Evolutionary conservation across 441 rosid genomes (phyloP), one percentile per base, ranked within the genome.

Genomic region (Omphalea diandra): DNA sequence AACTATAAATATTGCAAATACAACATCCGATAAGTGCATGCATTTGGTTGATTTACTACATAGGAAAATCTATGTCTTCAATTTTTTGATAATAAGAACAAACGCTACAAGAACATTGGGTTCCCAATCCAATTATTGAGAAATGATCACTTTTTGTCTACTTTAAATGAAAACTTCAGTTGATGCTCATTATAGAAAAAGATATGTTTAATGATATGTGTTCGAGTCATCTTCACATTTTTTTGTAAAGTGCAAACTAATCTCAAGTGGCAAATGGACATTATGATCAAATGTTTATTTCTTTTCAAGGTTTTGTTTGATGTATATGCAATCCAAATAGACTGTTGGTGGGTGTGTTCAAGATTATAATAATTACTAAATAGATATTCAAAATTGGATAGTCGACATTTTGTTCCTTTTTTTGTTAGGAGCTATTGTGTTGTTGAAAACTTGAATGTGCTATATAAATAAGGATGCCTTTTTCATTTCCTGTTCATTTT

Each of bases 251-350:
- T n/a, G n/a, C n/a, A 40, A n/a, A 8, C 36, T 69, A 31, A 54
- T 46, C 52, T 57, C 70, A 4, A 62, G 56, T 27, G n/a, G 20
- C 32, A 60, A n/a, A 38, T 24, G 20, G 26, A 18, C 10, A 20
- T 43, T n/a, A 61, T 69, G 67, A 71, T 73, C 49, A 17, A 27
- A 31, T 46, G 70, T 7, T 38, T 14, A 35, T n/a, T 35, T 76
- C 61, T 69, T 75, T 69, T 74, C 24, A 88, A 94, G 98, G 90
- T 89, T 75, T 86, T 22, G 80, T n/a, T n/a, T n/a, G n/a, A n/a
- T n/a, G n/a, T n/a, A n/a, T n/a, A n/a, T n/a, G n/a, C n/a, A n/a
- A n/a, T n/a, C n/a, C n/a, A n/a, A n/a, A n/a, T n/a, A n/a, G n/a
- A n/a, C n/a, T n/a, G n/a, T n/a, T n/a, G n/a, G n/a, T n/a, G n/a